A percentile compares a stretch with the other conserved stretches of the same genome.
Conservation (phyloP, 805 yeast genomes). For the Debaryomyces tyrocola region DNA sequence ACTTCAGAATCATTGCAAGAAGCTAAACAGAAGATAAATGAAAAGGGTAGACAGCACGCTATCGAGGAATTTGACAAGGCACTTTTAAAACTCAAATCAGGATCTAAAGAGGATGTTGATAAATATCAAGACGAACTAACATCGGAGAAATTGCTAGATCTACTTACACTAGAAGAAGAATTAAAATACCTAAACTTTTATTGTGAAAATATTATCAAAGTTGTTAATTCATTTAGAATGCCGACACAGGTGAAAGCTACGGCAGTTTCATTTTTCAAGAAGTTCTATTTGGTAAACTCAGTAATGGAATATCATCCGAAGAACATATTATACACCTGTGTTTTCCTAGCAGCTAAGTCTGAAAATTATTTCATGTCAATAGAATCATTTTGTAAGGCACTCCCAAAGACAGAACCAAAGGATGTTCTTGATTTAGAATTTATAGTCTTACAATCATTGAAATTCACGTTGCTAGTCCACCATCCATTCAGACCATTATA, state of each 20-base stretch:
- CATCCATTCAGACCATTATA: constrained; percentile 89
- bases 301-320: constrained; percentile 90
- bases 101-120: constrained; percentile 30
- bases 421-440: constrained; percentile 81
- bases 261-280: constrained; percentile 76
- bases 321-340: constrained; percentile 64
- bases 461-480: constrained; percentile 81
- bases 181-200: constrained; percentile 64
- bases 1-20: constrained; percentile 55
- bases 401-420: constrained; percentile 64
- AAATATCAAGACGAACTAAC: constrained; percentile 27
- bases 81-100: constrained; percentile 13
- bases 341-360: constrained; percentile 88
- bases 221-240: constrained; percentile 72
- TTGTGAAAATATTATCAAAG: constrained; percentile 65
- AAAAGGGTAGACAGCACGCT: constrained; percentile 48
- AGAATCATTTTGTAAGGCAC: constrained; percentile 69
- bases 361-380: constrained; percentile 90
- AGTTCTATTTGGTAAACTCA: constrained; percentile 76
- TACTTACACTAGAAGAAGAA: constrained; percentile 71
- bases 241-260: constrained; percentile 90
- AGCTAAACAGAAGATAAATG: constrained; percentile 51
- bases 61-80: constrained; percentile 27
- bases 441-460: constrained; percentile 65
- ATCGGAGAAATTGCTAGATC: constrained; percentile 32